Base-by-base conservation (phyloP, 2,329 filamentous ascomycete genomes). In the Xylaria sp. region DNA sequence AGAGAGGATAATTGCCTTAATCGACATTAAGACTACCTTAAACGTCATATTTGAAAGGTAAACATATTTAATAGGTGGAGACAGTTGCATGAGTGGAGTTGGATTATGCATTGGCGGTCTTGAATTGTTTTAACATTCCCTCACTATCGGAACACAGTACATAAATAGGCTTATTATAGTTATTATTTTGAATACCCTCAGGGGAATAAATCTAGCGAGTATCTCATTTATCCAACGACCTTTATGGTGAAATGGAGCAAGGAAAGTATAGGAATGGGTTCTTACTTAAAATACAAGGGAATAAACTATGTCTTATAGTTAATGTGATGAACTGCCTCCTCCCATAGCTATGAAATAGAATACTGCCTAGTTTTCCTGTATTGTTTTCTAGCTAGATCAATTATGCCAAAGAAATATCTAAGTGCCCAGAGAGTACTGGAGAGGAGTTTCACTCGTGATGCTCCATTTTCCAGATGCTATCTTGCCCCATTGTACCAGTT, bases 81-180 rank as follows among this genome's bases (percentile, higher is more conserved):
- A 29, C 33, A 31, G 29, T 62, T 62, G 51, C 58, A 66, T 66
- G 9, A 42, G 44, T 36, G 57, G 51, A 61, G 57, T 61, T 61
- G 36, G 33, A 50, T 29, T 45, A 42, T 36, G 44, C 6, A 57
- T 27, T 27, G 38, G 10, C 45, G 10, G 25, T 51, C 50, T 33
- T 20, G 20, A 22, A 49, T 17, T 15, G n/a, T 49, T 49, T 45
- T 20, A 44, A 27, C 60, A 61, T 56, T 17, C n/a, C 50, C 42
- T 55, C 50, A 55, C 31, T 56, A 25, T 49, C 36, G 36, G 42
- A 42, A 44, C 9, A 47, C 13, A 22, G 5, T 38, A 53, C 22
- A 64, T 61, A 56, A 10, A 50, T 17, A 61, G 38, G 45, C 56
- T 31, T 25, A 17, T 25, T 49, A 27, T 39, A 65, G 4, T 65